Conservation (phyloP, 768 basidiomycete genomes). For the Pleurotus pulmonarius region DNA sequence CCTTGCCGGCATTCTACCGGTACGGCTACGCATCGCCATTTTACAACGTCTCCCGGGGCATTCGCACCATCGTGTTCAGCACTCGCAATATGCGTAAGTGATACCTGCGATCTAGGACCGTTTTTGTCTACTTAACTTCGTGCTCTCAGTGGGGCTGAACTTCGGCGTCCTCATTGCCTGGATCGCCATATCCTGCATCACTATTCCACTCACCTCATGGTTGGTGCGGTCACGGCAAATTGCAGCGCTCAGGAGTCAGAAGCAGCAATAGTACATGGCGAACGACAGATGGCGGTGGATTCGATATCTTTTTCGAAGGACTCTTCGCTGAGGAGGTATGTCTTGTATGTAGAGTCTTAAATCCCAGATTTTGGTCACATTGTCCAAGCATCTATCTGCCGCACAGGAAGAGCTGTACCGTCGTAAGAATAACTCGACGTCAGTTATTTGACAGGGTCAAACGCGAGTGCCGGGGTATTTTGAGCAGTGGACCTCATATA, state of each 20-base stretch:
- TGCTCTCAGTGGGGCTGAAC: conserved; percentile 50
- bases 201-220: conserved; percentile 49
- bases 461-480: too few relatives aligned
- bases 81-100: conserved; percentile 57
- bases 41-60: conserved; percentile 62
- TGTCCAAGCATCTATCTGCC: too few relatives aligned
- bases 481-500: too few relatives aligned
- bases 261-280: background rate
- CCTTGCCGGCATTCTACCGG: conserved; percentile 53
- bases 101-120: background rate
- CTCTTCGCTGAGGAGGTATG: too few relatives aligned
- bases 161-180: conserved; percentile 59
- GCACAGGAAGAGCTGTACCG: too few relatives aligned
- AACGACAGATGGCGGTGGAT: too few relatives aligned
- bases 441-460: too few relatives aligned
- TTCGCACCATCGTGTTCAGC: conserved; percentile 58
- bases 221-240: conserved; percentile 13
- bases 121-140: background rate
- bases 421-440: too few relatives aligned
- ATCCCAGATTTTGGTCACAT: too few relatives aligned
- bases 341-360: too few relatives aligned
- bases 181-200: conserved; percentile 50
- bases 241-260: background rate
- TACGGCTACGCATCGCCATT: conserved; percentile 74
- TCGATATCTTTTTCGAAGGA: too few relatives aligned